phyloP scores from a whole-genome alignment of 192 early-diverging fungal species.

The Mortierella claussenii region DNA sequence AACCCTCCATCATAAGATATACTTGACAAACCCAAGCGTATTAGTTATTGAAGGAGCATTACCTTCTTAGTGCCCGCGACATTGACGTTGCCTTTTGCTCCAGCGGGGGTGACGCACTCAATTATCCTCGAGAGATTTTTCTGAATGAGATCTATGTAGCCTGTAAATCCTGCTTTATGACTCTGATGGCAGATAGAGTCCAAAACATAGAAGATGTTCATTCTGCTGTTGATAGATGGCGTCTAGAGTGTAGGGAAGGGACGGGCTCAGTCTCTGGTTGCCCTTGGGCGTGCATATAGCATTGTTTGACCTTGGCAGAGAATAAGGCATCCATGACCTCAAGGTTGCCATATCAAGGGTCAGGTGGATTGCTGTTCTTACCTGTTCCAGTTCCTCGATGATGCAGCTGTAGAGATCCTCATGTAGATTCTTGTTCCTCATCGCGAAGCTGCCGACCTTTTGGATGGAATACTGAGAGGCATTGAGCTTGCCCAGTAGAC shows the following conservation, averaged over 20 bases:
- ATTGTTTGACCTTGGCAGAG: no score
- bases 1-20: no score
- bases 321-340: no score
- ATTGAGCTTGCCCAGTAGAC: conserved; percentile 62
- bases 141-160: conserved; percentile 61
- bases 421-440: conserved; percentile 57
- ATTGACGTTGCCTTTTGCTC: conserved; percentile 64
- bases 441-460: conserved; percentile 63
- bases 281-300: background rate
- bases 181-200: conserved; percentile 63
- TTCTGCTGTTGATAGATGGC: conserved; percentile 59
- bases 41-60: no score
- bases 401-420: conserved; percentile 70
- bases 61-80: conserved; percentile 63
- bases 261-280: no score
- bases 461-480: conserved; percentile 68
- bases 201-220: conserved; percentile 69
- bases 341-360: no score
- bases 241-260: conserved; percentile 28
- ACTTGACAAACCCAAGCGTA: no score
- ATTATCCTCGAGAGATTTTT: conserved; percentile 57
- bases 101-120: conserved; percentile 53
- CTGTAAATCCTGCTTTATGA: conserved; percentile 55
- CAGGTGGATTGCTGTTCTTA: conserved; percentile 23
- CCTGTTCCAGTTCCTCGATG: conserved; percentile 64